Base-by-base conservation (phyloP, 768 basidiomycete species). In the Pleurotus ostreatus region DNA sequence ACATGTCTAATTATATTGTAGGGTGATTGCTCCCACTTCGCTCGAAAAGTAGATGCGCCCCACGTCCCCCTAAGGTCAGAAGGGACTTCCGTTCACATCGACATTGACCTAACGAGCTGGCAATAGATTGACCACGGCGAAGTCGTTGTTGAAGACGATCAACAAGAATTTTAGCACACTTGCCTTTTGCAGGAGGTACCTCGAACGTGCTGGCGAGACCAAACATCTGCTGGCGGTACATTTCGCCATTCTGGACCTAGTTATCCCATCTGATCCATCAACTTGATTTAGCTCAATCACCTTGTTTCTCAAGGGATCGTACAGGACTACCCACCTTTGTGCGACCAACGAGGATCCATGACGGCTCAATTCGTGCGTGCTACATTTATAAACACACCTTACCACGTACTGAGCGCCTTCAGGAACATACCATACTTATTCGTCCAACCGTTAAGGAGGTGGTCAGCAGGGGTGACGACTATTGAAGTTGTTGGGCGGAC, bases 1-100 rank as follows among this genome's bases (percentile, higher is more conserved):
- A 26, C 15, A 56, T 18, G 37, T 46, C 54, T 55, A 25, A 46
- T 18, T 53, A 49, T 43, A 38, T 59, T 48, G 23, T 61, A 94
- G 89, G 95, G 95, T 16, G 94, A 94, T 26, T 89, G 86, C 64
- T 98, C 94, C 22, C 97, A 98, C 69, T 99, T 96, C 68, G 94
- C 94, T 9, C 82, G 80, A 66, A 78, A 82, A 22, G 67, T 77
- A 55, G 81, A 92, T 68, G 87, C 84, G 0, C 86, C 88, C 6
- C 80, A 82, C 63, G 85, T 86, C 6, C 84, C 86, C 5, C 75
- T 96, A 22, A 81, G 88, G 92, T 93, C 6, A 5, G 51, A 9
- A 62, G 55, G 82, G 44, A 20, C 34, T 34, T 30, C 6, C 25
- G 55, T 34, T n/a, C n/a, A 15, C 25, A 23, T 55, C 43, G 40